phyloP scores from a whole-genome alignment of 257 asterid genomes.

The Oldenlandia corymbosa region DNA sequence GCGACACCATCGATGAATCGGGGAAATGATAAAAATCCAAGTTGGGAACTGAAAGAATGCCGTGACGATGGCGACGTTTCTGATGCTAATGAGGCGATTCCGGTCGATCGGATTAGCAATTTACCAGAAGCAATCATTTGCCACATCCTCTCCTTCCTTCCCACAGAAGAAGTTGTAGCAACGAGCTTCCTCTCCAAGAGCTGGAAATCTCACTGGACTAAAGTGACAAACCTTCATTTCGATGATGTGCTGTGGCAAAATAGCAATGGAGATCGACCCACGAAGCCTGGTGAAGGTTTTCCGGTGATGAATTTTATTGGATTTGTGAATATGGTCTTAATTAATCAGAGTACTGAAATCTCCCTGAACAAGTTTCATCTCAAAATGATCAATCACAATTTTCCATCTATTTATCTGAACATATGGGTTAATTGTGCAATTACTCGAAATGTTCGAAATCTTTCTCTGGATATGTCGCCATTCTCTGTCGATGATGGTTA shows the following conservation, averaged over 20 bases:
- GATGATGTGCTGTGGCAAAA: background rate
- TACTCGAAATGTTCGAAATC: background rate
- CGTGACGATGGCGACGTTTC: too few relatives aligned
- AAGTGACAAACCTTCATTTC: background rate
- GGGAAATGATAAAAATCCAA: too few relatives aligned
- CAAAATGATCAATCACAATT: background rate
- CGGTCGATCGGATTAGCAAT: too few relatives aligned
- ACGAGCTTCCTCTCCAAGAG: background rate
- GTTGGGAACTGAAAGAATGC: too few relatives aligned
- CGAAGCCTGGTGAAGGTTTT: background rate
- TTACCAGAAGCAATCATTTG: too few relatives aligned
- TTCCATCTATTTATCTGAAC: background rate
- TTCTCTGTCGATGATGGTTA: too few relatives aligned
- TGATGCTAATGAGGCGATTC: too few relatives aligned
- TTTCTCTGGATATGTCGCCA: background rate
- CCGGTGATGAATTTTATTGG: background rate
- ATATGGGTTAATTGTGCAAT: background rate
- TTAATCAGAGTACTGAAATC: background rate
- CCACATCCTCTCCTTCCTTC: too few relatives aligned
- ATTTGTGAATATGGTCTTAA: background rate
- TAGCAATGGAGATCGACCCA: too few relatives aligned
- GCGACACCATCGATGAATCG: too few relatives aligned
- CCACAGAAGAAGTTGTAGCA: background rate
- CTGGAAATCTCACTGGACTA: background rate
- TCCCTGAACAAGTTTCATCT: background rate